A percentile compares a stretch with the other conserved stretches of the same genome.
Evolutionary conservation across 805 yeast genomes (phyloP).

Genomic region (Kodamaea leandrae): DNA sequence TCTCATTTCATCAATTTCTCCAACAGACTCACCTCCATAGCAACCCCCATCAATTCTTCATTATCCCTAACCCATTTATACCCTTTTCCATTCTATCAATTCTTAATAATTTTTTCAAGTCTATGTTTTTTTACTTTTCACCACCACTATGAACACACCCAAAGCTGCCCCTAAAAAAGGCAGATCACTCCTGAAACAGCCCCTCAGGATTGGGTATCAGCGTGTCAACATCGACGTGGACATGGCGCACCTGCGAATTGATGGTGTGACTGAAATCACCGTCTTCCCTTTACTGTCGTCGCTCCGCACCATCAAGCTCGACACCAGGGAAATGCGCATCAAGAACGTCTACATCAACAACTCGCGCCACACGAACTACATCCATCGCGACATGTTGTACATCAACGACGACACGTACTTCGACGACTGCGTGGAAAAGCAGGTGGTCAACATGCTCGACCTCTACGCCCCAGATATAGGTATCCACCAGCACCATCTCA

Average conservation of each 20-base stretch:
- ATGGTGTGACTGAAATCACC: conserved; percentile 81
- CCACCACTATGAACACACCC: conserved; percentile 5
- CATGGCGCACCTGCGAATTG: conserved; percentile 52
- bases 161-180: background rate
- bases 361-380: conserved; percentile 52
- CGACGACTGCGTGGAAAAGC: conserved; percentile 24
- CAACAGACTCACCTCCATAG: no score
- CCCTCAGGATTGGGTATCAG: conserved; percentile 81
- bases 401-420: conserved; percentile 33
- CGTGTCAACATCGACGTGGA: conserved; percentile 79
- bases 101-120: no score
- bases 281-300: conserved; percentile 65
- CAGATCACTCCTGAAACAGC: conserved; percentile 30
- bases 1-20: no score
- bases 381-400: conserved; percentile 53
- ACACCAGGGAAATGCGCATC: conserved; percentile 74
- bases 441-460: conserved; percentile 39
- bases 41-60: background rate
- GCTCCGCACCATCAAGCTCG: conserved; percentile 62
- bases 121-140: no score
- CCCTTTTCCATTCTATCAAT: no score
- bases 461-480: conserved; percentile 38
- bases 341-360: conserved; percentile 59
- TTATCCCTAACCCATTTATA: no score
- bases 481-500: conserved; percentile 58